phyloP scores from a whole-genome alignment of 148 eudicot species.

The Vaccinium corymbosum region DNA sequence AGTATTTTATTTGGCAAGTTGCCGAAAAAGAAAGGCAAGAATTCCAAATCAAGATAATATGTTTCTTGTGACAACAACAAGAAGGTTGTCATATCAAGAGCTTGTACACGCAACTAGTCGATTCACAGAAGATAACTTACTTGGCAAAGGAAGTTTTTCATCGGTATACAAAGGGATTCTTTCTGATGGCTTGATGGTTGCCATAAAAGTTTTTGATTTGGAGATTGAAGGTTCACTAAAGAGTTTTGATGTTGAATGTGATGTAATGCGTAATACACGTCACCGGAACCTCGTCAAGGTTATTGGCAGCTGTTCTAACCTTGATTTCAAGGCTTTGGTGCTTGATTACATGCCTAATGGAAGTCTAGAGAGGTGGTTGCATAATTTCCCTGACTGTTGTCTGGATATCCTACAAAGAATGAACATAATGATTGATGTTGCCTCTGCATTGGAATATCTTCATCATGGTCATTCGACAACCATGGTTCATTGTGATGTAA shows the following conservation, averaged over 20 bases:
- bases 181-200: not conserved
- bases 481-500: slow-evolving; percentile 13
- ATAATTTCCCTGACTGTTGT: not conserved
- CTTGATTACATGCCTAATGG: slow-evolving; percentile 15
- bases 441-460: slow-evolving; percentile 13
- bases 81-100: slow-evolving; percentile 12
- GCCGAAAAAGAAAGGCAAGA: not conserved
- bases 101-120: slow-evolving; percentile 9
- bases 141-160: slow-evolving; percentile 12
- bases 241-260: slow-evolving; percentile 14
- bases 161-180: slow-evolving; percentile 14
- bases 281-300: slow-evolving; percentile 14
- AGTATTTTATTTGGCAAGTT: not conserved
- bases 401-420: slow-evolving; percentile 4
- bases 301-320: slow-evolving; percentile 10
- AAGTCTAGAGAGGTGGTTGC: slow-evolving; percentile 11
- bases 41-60: not conserved
- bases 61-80: not conserved
- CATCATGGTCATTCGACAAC: slow-evolving; percentile 8
- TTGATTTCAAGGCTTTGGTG: slow-evolving; percentile 15
- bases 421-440: slow-evolving; percentile 18
- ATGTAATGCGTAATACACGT: not conserved
- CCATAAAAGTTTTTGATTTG: slow-evolving; percentile 2
- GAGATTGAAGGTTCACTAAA: slow-evolving; percentile 1
- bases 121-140: slow-evolving; percentile 3